phyloP scores from a whole-genome alignment of 805 yeast genomes.

The Grigorovia transvaalensis region DNA sequence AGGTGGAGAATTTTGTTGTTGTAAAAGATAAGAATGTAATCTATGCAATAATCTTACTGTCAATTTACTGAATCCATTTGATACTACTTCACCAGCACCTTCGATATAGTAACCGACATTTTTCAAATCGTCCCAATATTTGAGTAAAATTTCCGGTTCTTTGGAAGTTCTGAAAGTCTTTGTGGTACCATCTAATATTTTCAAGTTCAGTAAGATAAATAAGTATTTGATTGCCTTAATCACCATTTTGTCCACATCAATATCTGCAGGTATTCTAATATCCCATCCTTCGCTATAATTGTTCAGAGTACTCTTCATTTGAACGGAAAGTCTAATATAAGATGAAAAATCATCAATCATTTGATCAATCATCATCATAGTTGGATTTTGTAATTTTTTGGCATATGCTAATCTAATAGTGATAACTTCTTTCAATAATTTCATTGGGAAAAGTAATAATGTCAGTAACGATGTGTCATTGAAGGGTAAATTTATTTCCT shows the following conservation, averaged over 20 bases:
- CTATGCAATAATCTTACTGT: constrained; percentile 60
- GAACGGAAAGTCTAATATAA: constrained; percentile 66
- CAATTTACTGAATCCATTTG: constrained; percentile 60
- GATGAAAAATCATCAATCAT: constrained; percentile 76
- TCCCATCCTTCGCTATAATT: constrained; percentile 62
- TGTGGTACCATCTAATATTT: constrained; percentile 67
- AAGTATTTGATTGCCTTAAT: constrained; percentile 66
- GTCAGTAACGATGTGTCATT: constrained; percentile 55
- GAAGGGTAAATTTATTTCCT: constrained; percentile 63
- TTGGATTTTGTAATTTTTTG: constrained; percentile 66
- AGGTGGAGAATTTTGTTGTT: constrained; percentile 60
- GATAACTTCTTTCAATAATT: constrained; percentile 69
- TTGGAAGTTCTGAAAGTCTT: constrained; percentile 73
- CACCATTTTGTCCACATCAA: constrained; percentile 54
- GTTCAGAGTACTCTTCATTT: constrained; percentile 55
- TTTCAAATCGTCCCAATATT: constrained; percentile 68
- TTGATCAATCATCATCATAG: constrained; percentile 94
- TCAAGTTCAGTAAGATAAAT: constrained; percentile 62
- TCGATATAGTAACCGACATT: constrained; percentile 70
- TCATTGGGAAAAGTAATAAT: constrained; percentile 66
- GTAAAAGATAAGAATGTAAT: constrained; percentile 56
- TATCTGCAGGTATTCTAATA: constrained; percentile 51
- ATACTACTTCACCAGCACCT: constrained; percentile 72
- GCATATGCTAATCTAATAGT: constrained; percentile 69
- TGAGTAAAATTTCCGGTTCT: constrained; percentile 83